Percentiles rank a stretch among this genome's conserved stretches.
Conservation (phyloP, 768 basidiomycete genomes). For the Agrocybe chaxingu region DNA sequence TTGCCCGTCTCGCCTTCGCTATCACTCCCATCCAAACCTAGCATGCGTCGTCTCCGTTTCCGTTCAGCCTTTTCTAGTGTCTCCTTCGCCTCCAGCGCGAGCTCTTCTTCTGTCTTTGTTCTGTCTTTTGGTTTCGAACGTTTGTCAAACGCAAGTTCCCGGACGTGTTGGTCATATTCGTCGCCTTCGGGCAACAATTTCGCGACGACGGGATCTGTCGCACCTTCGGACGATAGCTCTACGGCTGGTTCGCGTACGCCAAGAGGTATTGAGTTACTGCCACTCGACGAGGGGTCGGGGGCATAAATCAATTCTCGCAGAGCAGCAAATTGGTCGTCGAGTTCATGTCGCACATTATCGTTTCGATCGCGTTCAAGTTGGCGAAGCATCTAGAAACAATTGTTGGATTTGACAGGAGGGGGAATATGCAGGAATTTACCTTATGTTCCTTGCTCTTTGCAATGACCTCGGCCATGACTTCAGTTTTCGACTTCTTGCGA, state of each 20-base stretch:
- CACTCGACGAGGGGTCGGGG: slow-evolving; percentile 43
- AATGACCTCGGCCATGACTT: slow-evolving; percentile 97
- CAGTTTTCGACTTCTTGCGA: slow-evolving; percentile 87
- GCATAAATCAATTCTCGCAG: slow-evolving; percentile 73
- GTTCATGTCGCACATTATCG: slow-evolving; percentile 79
- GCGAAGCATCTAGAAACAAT: slow-evolving; percentile 59
- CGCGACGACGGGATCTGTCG: slow-evolving; percentile 15
- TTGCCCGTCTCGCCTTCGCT: slow-evolving; percentile 51
- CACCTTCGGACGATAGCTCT: slow-evolving; percentile 8
- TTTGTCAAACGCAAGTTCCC: slow-evolving; percentile 89
- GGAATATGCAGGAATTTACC: slow-evolving; percentile 39
- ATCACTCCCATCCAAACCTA: slow-evolving; percentile 71
- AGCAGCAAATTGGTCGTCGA: slow-evolving; percentile 85
- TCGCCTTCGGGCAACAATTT: slow-evolving; percentile 36
- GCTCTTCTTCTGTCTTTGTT: slow-evolving; percentile 94
- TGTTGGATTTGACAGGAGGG: slow-evolving; percentile 8
- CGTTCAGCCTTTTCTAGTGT: slow-evolving; percentile 83
- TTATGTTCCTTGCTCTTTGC: slow-evolving; percentile 97
- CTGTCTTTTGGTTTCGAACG: slow-evolving; percentile 92
- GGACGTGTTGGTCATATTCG: slow-evolving; percentile 90
- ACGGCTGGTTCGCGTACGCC: slow-evolving; percentile 18
- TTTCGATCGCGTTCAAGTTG: slow-evolving; percentile 87
- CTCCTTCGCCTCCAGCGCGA: slow-evolving; percentile 86
- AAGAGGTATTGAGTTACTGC: slow-evolving; percentile 33
- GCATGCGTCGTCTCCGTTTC: slow-evolving; percentile 76